A percentile compares a stretch with the other conserved stretches of the same genome.
phyloP scores from a whole-genome alignment of 805 yeast genomes.

The Candida gorgasii region DNA sequence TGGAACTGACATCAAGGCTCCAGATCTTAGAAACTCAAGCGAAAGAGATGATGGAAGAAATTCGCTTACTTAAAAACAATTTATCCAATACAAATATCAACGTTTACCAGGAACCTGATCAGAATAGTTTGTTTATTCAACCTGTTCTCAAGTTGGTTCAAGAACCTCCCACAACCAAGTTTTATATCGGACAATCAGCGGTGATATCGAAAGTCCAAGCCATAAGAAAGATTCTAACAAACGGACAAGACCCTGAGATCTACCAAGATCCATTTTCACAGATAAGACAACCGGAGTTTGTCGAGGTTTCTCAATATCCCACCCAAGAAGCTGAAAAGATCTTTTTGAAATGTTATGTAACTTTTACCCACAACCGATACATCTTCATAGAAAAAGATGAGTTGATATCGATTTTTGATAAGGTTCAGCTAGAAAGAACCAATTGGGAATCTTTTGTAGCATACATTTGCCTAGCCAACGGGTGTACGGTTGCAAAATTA shows the following conservation, averaged over 20 bases:
- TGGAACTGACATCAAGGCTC: conserved; percentile 4
- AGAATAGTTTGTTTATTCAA: conserved; percentile 4
- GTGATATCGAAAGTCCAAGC: conserved; percentile 24
- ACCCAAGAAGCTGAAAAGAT: conserved; percentile 10
- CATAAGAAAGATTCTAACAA: conserved; percentile 17
- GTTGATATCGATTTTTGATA: conserved; percentile 4
- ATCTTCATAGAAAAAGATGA: conserved; percentile 13
- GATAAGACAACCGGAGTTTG: neutral
- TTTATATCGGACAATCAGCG: conserved; percentile 23
- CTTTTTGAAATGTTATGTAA: conserved; percentile 11
- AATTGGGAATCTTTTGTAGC: conserved; percentile 12
- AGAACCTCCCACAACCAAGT: conserved; percentile 14
- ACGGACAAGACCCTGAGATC: conserved; percentile 10
- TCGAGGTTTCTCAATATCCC: neutral
- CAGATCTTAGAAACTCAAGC: conserved; percentile 7
- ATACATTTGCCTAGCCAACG: conserved; percentile 11
- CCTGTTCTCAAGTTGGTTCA: conserved; percentile 10
- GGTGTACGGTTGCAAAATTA: conserved; percentile 12
- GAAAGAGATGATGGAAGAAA: conserved; percentile 4
- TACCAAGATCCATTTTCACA: conserved; percentile 3
- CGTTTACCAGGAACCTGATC: conserved; percentile 4
- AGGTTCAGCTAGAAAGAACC: conserved; percentile 5
- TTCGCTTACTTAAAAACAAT: conserved; percentile 3
- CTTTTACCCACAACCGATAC: conserved; percentile 10
- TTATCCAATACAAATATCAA: conserved; percentile 4